A percentile compares a stretch with the other conserved stretches of the same genome.
Evolutionary conservation across 345 rosid species (phyloP).

Genomic region (Linum lewisii): DNA sequence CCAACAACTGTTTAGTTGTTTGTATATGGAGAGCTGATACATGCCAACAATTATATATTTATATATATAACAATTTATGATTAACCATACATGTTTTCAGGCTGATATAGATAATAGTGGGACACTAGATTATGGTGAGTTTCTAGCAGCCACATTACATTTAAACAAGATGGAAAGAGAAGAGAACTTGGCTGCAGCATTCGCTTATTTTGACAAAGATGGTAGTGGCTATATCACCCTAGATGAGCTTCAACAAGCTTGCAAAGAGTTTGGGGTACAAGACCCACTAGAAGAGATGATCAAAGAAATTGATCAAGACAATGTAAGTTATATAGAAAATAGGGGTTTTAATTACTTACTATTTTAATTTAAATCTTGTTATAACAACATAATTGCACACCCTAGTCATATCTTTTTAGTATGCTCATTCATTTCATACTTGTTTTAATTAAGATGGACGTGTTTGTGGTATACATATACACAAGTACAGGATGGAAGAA

Average conservation of each 20-base stretch:
- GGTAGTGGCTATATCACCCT: conserved; percentile 85
- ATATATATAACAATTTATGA: too few species aligned
- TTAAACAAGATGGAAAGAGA: conserved; percentile 85
- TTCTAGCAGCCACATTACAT: conserved; percentile 91
- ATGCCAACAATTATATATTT: too few species aligned
- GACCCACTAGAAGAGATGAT: conserved; percentile 71
- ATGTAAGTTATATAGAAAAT: too few species aligned
- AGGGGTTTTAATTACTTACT: too few species aligned
- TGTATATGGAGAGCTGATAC: too few species aligned
- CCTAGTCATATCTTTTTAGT: conserved; percentile 1
- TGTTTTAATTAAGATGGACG: too few species aligned
- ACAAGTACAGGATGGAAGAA: conserved; percentile 60
- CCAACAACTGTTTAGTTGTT: too few species aligned
- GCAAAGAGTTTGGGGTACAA: conserved; percentile 88
- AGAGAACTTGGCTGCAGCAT: conserved; percentile 79
- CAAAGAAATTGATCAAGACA: conserved; percentile 82
- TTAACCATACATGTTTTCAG: conserved; percentile 34
- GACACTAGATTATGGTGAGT: conserved; percentile 84
- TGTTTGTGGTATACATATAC: background rate
- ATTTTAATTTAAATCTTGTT: too few species aligned
- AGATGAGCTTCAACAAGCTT: conserved; percentile 91
- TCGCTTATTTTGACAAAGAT: conserved; percentile 83
- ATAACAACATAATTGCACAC: too few species aligned
- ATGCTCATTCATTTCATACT: background rate
- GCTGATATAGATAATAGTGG: conserved; percentile 93